phyloP scores from a whole-genome alignment of 768 basidiomycete species.

The Phanerodontia chrysosporium region DNA sequence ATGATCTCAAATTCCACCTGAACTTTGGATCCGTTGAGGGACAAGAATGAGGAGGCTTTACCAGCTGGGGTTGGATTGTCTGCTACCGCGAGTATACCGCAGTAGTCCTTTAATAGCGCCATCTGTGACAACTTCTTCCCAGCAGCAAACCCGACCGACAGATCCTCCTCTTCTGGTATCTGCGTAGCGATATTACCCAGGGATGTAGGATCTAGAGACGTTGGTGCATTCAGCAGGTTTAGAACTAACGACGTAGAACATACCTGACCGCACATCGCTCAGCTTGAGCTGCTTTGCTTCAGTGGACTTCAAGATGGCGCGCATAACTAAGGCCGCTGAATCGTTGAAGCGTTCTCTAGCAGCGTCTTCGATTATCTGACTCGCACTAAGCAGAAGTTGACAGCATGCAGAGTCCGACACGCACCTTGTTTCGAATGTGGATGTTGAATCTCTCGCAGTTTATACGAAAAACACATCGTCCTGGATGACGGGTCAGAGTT shows the following conservation, averaged over 20 bases:
- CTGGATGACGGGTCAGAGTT: constrained; percentile 30
- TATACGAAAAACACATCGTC: constrained; percentile 73
- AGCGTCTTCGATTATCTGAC: constrained; percentile 72
- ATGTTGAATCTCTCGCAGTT: constrained; percentile 88
- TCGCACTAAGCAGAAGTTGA: constrained; percentile 9
- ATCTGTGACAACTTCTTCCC: constrained; percentile 51
- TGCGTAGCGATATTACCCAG: constrained; percentile 60
- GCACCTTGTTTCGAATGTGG: constrained; percentile 81
- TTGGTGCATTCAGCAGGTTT: not conserved
- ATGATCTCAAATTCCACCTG: constrained; percentile 79
- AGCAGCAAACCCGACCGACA: constrained; percentile 61
- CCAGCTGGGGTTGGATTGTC: constrained; percentile 81
- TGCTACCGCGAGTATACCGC: constrained; percentile 73
- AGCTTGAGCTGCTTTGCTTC: constrained; percentile 59
- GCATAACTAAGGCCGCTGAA: constrained; percentile 66
- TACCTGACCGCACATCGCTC: constrained; percentile 64
- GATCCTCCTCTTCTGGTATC: constrained; percentile 55
- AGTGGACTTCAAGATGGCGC: constrained; percentile 66
- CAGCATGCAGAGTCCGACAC: constrained; percentile 18
- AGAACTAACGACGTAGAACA: constrained; percentile 1
- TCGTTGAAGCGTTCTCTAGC: constrained; percentile 79
- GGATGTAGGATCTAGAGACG: constrained; percentile 55
- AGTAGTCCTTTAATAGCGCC: constrained; percentile 70
- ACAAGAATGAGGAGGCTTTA: constrained; percentile 66
- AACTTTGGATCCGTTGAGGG: constrained; percentile 65